Evolutionary conservation across 768 basidiomycete genomes (phyloP), one percentile per base, ranked within the genome.

Genomic region (Porpolomopsis calyptriformis): DNA sequence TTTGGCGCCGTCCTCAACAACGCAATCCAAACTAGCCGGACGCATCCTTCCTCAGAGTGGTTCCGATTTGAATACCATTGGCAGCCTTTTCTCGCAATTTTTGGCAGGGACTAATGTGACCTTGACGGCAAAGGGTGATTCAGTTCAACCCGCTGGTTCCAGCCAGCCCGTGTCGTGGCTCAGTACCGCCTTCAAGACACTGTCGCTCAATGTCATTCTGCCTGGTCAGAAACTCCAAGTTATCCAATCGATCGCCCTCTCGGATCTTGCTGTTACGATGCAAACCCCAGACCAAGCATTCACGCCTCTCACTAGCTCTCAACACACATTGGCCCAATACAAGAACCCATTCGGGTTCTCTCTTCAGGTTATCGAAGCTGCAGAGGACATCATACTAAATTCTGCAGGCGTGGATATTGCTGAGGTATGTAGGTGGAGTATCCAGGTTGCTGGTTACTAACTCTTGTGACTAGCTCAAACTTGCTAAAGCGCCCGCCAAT

Each of bases 271-370:
- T 22, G 57, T 85, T 27, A 69, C 64, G 5, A 69, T 85, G 60
- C 58, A 70, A 22, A 68, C 66, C 5, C 66, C 67, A 31, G 67
- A 68, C 43, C 67, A 85, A 57, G 67, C 76, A 0, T 83, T 76
- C 52, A 72, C 74, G 1, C 80, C 82, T 0, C 64, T 72, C n/a
- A 64, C 80, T 0, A 72, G 76, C 50, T 83, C 80, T 3, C 61
- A 71, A 33, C 60, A 66, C 42, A 78, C 77, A 0, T 45, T 77
- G 2, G 79, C 77, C 12, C 62, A 68, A 51, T 82, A 81, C 59
- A 75, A 73, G 60, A 86, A 85, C 60, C 83, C 84, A 1, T 85
- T 85, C 57, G 83, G 83, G 3, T 86, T 86, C 62, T 74, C 78
- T 9, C 57, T 85, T 44, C 80, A 84, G 54, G 78, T 82, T 19